Percentiles rank a stretch among this genome's conserved stretches.
Evolutionary conservation across 2,329 filamentous ascomycete species (phyloP).

Genomic region (Xylariomycetidae sp.): DNA sequence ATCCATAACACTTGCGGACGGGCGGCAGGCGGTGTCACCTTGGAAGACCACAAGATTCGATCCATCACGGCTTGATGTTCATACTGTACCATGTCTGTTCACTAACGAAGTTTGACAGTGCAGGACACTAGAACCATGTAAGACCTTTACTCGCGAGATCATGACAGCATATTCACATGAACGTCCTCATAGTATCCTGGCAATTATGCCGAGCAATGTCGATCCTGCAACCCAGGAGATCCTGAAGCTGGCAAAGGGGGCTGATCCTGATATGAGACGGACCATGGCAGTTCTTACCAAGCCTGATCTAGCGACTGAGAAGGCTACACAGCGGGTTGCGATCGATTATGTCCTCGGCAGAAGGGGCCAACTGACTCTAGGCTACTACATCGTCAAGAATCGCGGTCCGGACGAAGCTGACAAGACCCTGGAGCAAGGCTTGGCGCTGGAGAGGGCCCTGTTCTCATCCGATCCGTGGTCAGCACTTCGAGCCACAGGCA

Average conservation of each 20-base stretch:
- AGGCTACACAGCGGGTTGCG: slow-evolving; percentile 30
- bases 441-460: slow-evolving; percentile 30
- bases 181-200: slow-evolving; percentile 18
- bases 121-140: slow-evolving; percentile 39
- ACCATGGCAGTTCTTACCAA: slow-evolving; percentile 38
- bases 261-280: slow-evolving; percentile 22
- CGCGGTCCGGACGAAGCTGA: slow-evolving; percentile 35
- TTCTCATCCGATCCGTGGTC: slow-evolving; percentile 33
- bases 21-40: no score
- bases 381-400: slow-evolving; percentile 45
- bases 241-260: slow-evolving; percentile 29
- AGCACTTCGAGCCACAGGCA: slow-evolving; percentile 3
- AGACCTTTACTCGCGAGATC: slow-evolving; percentile 3
- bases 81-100: background rate
- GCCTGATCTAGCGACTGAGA: slow-evolving; percentile 45
- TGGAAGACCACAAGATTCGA: no score
- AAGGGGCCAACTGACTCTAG: slow-evolving; percentile 35
- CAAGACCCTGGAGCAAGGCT: slow-evolving; percentile 26
- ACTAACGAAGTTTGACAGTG: slow-evolving; percentile 24
- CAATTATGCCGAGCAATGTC: slow-evolving; percentile 30
- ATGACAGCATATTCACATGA: background rate
- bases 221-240: slow-evolving; percentile 35
- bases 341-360: slow-evolving; percentile 37
- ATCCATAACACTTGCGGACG: no score
- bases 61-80: background rate